These are phyloP conservation scores for Dendrobium catenatum DNA, from an alignment of 106 monocot genomes.

Conservation along the genomic window DNA sequence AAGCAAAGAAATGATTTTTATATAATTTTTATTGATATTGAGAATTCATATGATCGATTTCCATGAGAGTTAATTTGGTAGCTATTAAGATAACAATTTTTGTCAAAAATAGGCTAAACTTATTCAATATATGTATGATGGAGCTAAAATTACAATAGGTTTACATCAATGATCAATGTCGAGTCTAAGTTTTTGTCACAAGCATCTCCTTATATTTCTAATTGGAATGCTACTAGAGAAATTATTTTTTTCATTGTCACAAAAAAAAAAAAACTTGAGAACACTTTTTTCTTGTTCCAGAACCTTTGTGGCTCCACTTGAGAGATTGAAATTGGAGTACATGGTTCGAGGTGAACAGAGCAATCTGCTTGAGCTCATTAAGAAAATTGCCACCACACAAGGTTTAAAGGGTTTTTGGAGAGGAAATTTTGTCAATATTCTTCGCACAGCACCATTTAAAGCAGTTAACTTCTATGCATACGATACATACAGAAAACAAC, in stretches of 20 bases:
- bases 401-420: constrained; percentile 96
- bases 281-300: constrained; percentile 21
- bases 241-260: not conserved
- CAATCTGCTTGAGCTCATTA: constrained; percentile 58
- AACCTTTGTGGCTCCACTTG: constrained; percentile 95
- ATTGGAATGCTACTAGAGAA: not conserved
- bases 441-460: constrained; percentile 98
- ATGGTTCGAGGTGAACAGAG: constrained; percentile 78
- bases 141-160: no score
- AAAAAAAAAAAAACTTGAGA: not conserved
- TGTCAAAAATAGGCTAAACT: no score
- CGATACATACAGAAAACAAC: constrained; percentile 85
- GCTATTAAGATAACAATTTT: no score
- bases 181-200: no score
- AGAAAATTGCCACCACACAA: constrained; percentile 61
- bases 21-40: no score
- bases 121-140: no score
- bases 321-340: constrained; percentile 95
- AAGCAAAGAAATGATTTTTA: no score
- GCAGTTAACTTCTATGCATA: constrained; percentile 95
- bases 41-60: no score
- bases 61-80: no score
- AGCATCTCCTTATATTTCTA: no score
- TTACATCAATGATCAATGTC: no score
- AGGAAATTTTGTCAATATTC: constrained; percentile 96